Evolutionary conservation across 768 basidiomycete genomes (phyloP).

Genomic region (Amanita pallidorosea): DNA sequence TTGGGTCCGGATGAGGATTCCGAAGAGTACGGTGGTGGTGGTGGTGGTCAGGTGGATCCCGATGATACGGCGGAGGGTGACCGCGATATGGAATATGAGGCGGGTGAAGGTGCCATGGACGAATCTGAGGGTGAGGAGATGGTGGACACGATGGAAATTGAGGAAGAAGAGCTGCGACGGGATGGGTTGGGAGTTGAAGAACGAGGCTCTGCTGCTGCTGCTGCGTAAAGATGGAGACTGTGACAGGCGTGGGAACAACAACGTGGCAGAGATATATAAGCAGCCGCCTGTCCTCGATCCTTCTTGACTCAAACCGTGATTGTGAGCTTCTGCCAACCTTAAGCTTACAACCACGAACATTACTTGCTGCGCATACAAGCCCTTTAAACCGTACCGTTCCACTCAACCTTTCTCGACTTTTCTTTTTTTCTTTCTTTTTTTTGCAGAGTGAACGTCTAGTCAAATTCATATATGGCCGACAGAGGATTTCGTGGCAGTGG

Average conservation of each 20-base stretch:
- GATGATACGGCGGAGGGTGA: slow-evolving; percentile 9
- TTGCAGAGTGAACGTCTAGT: not conserved
- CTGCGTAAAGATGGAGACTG: no score
- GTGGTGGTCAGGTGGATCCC: slow-evolving; percentile 1
- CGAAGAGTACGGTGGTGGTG: slow-evolving; percentile 2
- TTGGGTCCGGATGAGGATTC: slow-evolving; percentile 29
- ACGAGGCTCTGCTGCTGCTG: not conserved
- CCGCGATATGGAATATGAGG: slow-evolving; percentile 6
- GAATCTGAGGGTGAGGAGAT: slow-evolving; percentile 24
- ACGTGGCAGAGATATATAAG: not conserved
- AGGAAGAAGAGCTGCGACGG: slow-evolving; percentile 29
- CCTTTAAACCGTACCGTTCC: not conserved
- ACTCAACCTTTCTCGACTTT: not conserved
- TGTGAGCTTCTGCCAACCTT: slow-evolving; percentile 5
- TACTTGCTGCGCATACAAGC: not conserved
- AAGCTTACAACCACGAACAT: slow-evolving; percentile 5
- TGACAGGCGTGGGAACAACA: no score
- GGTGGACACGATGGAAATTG: slow-evolving; percentile 31
- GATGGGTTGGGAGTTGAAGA: slow-evolving; percentile 30
- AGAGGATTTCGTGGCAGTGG: slow-evolving; percentile 7
- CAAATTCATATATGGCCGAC: not conserved
- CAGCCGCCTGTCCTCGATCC: no score
- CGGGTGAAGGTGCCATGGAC: slow-evolving; percentile 11
- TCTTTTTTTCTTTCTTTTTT: no score
- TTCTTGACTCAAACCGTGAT: not conserved